A percentile compares a stretch with the other conserved stretches of the same genome.
Conservation (phyloP, 2,329 filamentous ascomycete species). For the Penicillium decumbens region DNA sequence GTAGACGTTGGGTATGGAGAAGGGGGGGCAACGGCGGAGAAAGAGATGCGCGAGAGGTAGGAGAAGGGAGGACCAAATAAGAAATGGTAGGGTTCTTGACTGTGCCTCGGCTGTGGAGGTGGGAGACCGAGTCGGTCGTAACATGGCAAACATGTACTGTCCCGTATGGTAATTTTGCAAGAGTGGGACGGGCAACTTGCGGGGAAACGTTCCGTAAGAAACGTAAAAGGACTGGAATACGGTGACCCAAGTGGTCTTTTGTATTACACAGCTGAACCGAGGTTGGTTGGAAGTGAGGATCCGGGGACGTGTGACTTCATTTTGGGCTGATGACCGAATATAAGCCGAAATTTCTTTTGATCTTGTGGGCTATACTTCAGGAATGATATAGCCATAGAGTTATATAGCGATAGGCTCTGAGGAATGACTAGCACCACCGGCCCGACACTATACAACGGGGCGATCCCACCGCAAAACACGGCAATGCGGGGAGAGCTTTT, state of each 20-base stretch:
- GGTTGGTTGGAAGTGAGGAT: not conserved
- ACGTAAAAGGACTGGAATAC: conserved; percentile 2
- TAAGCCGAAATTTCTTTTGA: not conserved
- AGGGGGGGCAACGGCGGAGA: conserved; percentile 6
- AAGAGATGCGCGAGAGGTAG: conserved; percentile 10
- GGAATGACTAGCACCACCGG: not conserved
- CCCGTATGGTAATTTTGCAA: not conserved
- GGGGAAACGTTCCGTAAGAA: conserved; percentile 5
- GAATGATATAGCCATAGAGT: not conserved
- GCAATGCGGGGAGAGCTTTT: conserved; percentile 15
- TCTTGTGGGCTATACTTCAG: not conserved
- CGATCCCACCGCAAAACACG: not conserved
- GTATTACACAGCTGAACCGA: not conserved
- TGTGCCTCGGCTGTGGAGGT: conserved; percentile 22
- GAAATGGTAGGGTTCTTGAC: conserved; percentile 1
- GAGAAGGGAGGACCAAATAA: conserved; percentile 11
- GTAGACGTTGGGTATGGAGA: conserved; percentile 1
- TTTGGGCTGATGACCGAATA: not conserved
- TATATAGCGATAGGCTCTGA: not conserved
- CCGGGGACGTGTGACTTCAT: conserved; percentile 1
- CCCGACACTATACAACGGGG: not conserved
- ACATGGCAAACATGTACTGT: conserved; percentile 5
- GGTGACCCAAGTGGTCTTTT: not conserved
- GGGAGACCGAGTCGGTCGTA: conserved; percentile 11
- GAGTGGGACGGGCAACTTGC: not conserved